Evolutionary conservation across 345 rosid genomes (phyloP).

Genomic region (Citrus maxima): DNA sequence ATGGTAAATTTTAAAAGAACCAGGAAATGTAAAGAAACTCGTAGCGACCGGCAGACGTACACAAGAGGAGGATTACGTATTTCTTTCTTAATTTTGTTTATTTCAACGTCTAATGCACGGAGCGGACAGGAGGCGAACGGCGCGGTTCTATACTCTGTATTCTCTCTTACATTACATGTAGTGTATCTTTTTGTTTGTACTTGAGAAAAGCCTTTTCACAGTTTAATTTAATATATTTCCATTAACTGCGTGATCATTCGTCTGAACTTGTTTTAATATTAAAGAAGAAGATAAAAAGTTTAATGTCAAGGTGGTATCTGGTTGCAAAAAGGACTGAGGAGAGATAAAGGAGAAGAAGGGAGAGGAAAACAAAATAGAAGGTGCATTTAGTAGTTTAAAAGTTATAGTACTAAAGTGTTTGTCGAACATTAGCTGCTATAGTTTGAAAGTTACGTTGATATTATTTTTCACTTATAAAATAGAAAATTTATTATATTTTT

Average conservation of each 20-base stretch:
- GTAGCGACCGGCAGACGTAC: background rate
- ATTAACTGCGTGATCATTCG: background rate
- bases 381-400: no score
- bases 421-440: accelerated
- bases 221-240: background rate
- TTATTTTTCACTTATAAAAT: no score
- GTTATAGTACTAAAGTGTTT: accelerated
- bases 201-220: background rate
- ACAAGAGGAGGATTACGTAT: background rate
- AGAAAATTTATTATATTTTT: no score
- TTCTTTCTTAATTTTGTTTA: background rate
- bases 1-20: no score
- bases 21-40: no score
- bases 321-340: no score
- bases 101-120: slow-evolving; percentile 5
- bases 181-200: no score
- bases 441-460: no score
- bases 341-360: no score
- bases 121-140: slow-evolving; percentile 20
- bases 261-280: background rate
- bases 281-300: background rate
- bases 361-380: accelerated
- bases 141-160: slow-evolving; percentile 4
- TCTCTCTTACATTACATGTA: background rate
- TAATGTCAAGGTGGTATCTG: no score